Evolutionary conservation across 495 filamentous ascomycete genomes (phyloP).

Genomic region (Tuber aestivum): DNA sequence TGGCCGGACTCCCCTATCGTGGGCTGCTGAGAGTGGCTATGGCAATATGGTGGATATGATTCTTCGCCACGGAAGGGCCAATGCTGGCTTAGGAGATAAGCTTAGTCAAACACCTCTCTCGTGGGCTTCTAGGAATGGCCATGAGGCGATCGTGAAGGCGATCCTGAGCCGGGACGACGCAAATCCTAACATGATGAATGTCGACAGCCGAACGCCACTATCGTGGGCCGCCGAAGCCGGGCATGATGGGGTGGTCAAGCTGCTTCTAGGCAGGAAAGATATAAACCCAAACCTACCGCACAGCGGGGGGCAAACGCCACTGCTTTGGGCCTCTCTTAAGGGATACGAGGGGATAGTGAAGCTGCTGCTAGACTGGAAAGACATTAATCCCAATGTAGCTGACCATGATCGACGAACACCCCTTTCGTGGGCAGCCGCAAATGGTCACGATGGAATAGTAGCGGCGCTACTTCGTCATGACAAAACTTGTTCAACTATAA

Average conservation of each 20-base stretch:
- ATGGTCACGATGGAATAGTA: constrained; percentile 17
- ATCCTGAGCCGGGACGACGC: background rate
- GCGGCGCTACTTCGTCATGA: constrained; percentile 10
- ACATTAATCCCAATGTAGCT: background rate
- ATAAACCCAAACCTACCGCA: constrained; percentile 22
- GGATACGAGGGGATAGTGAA: constrained; percentile 35
- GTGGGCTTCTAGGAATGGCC: constrained; percentile 14
- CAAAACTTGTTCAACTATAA: background rate
- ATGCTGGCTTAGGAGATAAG: background rate
- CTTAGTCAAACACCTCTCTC: constrained; percentile 11
- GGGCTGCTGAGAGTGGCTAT: constrained; percentile 13
- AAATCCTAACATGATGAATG: background rate
- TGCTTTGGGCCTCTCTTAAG: constrained; percentile 22
- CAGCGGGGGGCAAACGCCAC: constrained; percentile 17
- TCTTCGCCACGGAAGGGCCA: constrained; percentile 6
- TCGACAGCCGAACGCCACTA: constrained; percentile 8
- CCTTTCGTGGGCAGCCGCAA: constrained; percentile 15
- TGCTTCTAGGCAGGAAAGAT: constrained; percentile 9
- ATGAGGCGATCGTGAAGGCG: constrained; percentile 5
- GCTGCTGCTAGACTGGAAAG: constrained; percentile 5
- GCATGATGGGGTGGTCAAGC: constrained; percentile 8
- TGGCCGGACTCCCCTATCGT: constrained; percentile 9
- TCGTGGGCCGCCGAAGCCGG: constrained; percentile 8
- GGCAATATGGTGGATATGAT: constrained; percentile 1
- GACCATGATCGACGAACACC: constrained; percentile 11